phyloP scores from a whole-genome alignment of 148 eudicot genomes.

The Suaeda aralocaspica region DNA sequence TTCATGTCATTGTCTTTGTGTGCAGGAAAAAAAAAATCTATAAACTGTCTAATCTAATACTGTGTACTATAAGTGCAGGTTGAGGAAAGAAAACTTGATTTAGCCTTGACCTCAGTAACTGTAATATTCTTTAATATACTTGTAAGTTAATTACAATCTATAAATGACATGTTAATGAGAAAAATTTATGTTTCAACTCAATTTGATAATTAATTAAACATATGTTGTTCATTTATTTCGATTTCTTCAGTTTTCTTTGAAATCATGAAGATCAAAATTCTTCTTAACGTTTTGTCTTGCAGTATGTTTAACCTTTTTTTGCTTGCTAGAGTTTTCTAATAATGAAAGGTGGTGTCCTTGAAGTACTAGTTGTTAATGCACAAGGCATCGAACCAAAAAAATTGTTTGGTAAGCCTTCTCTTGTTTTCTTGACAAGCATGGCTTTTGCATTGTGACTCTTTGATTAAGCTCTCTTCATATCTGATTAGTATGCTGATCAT shows the following conservation, averaged over 20 bases:
- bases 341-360: slow-evolving; percentile 65
- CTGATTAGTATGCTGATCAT: background rate
- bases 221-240: slow-evolving; percentile 12
- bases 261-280: slow-evolving; percentile 1
- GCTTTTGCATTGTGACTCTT: background rate
- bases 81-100: background rate
- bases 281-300: slow-evolving; percentile 11
- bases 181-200: slow-evolving; percentile 7
- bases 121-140: no score
- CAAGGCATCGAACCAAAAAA: slow-evolving; percentile 50
- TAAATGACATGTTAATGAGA: slow-evolving; percentile 1
- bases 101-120: background rate
- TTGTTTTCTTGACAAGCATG: background rate
- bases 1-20: background rate
- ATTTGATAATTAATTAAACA: slow-evolving; percentile 4
- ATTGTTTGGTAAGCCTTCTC: slow-evolving; percentile 44
- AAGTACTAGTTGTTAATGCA: slow-evolving; percentile 70
- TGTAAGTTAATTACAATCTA: no score
- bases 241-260: slow-evolving; percentile 1
- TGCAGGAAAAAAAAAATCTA: background rate
- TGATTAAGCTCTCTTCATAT: no score
- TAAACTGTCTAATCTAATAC: background rate
- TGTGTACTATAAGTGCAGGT: background rate
- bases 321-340: background rate
- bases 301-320: background rate